A percentile compares a stretch with the other conserved stretches of the same genome.
Evolutionary conservation across 2,329 filamentous ascomycete genomes (phyloP).

Genomic region (Nothopassalora personata): DNA sequence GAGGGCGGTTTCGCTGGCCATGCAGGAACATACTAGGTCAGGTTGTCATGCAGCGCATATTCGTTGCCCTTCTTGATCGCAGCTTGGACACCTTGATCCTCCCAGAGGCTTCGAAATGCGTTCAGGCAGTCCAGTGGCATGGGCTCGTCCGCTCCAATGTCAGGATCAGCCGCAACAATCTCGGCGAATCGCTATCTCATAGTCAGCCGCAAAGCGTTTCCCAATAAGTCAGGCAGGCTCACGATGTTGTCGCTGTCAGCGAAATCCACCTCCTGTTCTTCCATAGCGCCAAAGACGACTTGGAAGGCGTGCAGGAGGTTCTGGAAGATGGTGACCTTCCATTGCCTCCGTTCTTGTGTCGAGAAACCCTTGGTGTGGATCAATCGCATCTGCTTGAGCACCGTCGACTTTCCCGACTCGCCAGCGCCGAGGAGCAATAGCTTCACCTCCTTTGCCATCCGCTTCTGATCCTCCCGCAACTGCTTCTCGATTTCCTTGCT

Average conservation of each 20-base stretch:
- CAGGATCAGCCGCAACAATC: conserved; percentile 70
- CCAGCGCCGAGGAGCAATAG: conserved; percentile 87
- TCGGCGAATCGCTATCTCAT: conserved; percentile 65
- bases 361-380: conserved; percentile 92
- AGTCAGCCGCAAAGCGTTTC: conserved; percentile 32
- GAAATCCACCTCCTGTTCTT: conserved; percentile 73
- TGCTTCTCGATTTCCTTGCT: conserved; percentile 75
- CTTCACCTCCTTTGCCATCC: conserved; percentile 82
- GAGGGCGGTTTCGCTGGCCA: background rate
- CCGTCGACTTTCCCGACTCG: conserved; percentile 92
- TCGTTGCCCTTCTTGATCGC: conserved; percentile 94
- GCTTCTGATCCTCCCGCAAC: conserved; percentile 83
- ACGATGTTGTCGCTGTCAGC: conserved; percentile 75
- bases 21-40: conserved; percentile 68
- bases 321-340: conserved; percentile 91
- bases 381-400: conserved; percentile 98
- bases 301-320: conserved; percentile 92
- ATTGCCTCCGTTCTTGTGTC: conserved; percentile 83
- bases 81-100: conserved; percentile 72
- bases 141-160: conserved; percentile 74
- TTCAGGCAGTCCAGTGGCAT: conserved; percentile 72
- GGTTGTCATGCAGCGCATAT: conserved; percentile 91
- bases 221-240: conserved; percentile 32
- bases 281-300: conserved; percentile 85
- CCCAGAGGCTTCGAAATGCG: conserved; percentile 81